Base-by-base conservation (phyloP, 2,329 filamentous ascomycete species). In the Neodidymelliopsis sp. region DNA sequence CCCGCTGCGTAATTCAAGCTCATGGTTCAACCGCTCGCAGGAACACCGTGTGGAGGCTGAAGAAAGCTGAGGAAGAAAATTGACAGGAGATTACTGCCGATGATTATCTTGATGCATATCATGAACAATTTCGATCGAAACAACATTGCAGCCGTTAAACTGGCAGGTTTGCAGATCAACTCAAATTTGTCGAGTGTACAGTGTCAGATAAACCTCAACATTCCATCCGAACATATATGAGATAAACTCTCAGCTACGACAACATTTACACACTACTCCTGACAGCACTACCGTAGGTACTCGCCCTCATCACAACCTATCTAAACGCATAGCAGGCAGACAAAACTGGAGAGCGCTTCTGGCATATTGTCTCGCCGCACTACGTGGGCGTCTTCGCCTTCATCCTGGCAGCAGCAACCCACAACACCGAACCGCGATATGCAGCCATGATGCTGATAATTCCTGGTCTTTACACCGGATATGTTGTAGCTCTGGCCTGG, bases 101-200 rank as follows among this genome's bases (percentile, higher is more conserved):
- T 85, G 72, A 77, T 91, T 47, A 83, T 91, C 33, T 69, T 90
- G 56, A 88, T 91, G 75, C 90, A 90, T 63, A 89, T 91, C 66
- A 70, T 88, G 75, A 90, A 91, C 72, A 90, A 89, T 68, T 71
- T 88, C n/a, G 84, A 87, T 61, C 76, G 84, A 18, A 86, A 86
- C 68, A 87, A 88, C 68, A 87, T 89, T 55, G 85, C 85, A 1
- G 80, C 85, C 0, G 87, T 87, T 1, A 79, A 83, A 15, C 76
- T 89, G 36, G 70, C 71, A 6, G 86, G 86, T 6, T 74, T 90
- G 16, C 81, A 87, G 47, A 75, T 77, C 7, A 86, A 89, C 40
- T 72, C 88, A 16, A 66, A 75, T 2, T 75, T 88, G 53, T 70
- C 70, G 29, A 74, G 82, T 57, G 79, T 78, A 3, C 76, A 89